Conservation (phyloP, 2,329 filamentous ascomycete species). For the Penicillium sp. region DNA sequence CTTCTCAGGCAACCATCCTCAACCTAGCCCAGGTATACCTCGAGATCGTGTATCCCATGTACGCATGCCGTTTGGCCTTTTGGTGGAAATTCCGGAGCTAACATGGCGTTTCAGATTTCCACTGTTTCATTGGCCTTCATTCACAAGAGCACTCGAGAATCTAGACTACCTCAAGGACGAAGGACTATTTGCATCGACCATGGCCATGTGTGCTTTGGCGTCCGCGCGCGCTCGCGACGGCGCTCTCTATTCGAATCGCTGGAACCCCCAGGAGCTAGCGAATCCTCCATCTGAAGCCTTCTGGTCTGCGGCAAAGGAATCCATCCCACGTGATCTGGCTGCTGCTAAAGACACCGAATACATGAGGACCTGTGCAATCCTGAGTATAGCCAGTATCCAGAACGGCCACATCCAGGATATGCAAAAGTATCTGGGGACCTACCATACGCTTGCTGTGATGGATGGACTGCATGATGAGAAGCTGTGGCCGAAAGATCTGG, state of each 20-base stretch:
- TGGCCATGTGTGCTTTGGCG: conserved; percentile 10
- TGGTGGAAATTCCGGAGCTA: neutral
- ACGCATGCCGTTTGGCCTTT: neutral
- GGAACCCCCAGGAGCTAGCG: neutral
- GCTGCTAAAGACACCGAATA: conserved; percentile 1
- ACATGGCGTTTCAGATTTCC: neutral
- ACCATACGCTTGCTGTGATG: conserved; percentile 7
- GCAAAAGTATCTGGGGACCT: conserved; percentile 10
- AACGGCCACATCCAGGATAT: conserved; percentile 11
- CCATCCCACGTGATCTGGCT: conserved; percentile 6
- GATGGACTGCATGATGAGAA: conserved; percentile 10
- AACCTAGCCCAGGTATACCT: conserved; percentile 6
- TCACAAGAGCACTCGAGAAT: conserved; percentile 1
- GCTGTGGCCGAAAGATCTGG: conserved; percentile 7
- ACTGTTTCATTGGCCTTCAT: conserved; percentile 7
- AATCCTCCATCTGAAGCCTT: conserved; percentile 5
- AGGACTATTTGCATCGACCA: conserved; percentile 6
- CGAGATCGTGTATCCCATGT: conserved; percentile 14
- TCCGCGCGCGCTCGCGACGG: conserved; percentile 10
- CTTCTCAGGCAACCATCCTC: neutral
- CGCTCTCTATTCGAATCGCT: conserved; percentile 1
- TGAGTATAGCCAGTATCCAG: conserved; percentile 10
- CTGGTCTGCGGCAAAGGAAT: conserved; percentile 7
- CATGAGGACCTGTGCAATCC: conserved; percentile 1
- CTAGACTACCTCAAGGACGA: conserved; percentile 9